Evolutionary conservation across 371 early-diverging fungal species (phyloP), one percentile per base, ranked within the genome.

Genomic region (Ecytonucleospora hepatopenaei): DNA sequence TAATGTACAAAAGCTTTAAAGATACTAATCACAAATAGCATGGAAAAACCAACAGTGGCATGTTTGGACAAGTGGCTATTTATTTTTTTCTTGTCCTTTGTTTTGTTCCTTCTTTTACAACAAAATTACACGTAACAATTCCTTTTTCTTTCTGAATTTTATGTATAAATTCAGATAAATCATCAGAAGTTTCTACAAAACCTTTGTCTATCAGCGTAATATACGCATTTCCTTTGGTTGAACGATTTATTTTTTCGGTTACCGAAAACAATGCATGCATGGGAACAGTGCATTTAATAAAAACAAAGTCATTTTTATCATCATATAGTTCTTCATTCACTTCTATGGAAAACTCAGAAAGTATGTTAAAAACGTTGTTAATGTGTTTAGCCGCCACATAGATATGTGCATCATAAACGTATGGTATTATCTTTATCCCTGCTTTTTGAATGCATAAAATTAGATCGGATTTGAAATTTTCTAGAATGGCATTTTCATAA

Each of bases 81-180:
- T 71, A 72, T 63, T 62, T 75, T 65, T 68, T 75, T 28, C 64
- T 30, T 24, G 75, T 77, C 35, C 75, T 62, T 26, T 77, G 78
- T 61, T 74, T 74, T 26, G 71, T 69, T 24, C 71, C 69, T 51
- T 69, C 53, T 30, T 60, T 58, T 8, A 71, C 61, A 35, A 77
- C 68, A 46, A 62, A 64, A 27, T 77, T 68, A 21, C 65, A 60
- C 2, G 49, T 55, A 46, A 62, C n/a, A 8, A 77, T 34, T 3
- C 78, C 78, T 48, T 77, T 77, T 30, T 62, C 48, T 54, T 62
- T 64, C 48, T 71, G 64, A 40, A 71, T 54, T 19, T 58, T 26
- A 21, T 64, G 48, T 17, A 74, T 60, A 49, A 49, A 28, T 28
- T 51, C 48, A 54, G 8, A 23, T 55, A 71, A 71, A 26, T 64